Evolutionary conservation across 1,139 yeast species (phyloP).

Genomic region (Taphrina flavorubra): DNA sequence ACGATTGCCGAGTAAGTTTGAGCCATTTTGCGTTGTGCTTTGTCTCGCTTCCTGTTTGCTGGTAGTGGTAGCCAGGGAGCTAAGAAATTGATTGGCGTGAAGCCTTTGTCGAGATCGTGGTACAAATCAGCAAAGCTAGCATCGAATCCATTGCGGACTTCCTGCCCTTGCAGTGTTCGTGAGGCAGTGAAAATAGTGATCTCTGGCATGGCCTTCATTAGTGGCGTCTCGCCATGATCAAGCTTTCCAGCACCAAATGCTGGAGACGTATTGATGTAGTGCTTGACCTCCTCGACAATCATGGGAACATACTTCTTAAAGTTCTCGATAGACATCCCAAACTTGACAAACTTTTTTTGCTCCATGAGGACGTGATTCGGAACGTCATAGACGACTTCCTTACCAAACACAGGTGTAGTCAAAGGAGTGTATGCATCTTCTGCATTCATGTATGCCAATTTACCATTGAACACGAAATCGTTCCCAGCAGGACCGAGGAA

Average conservation of each 20-base stretch:
- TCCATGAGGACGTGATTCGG: slow-evolving; percentile 94
- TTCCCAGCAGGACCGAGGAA: slow-evolving; percentile 97
- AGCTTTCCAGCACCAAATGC: slow-evolving; percentile 54
- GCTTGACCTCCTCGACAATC: slow-evolving; percentile 75
- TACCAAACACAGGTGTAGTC: slow-evolving; percentile 96
- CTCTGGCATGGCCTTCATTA: slow-evolving; percentile 89
- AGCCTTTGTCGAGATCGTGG: slow-evolving; percentile 93
- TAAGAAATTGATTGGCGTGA: slow-evolving; percentile 93
- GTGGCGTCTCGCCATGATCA: slow-evolving; percentile 64
- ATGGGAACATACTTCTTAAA: slow-evolving; percentile 86
- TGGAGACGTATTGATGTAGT: slow-evolving; percentile 63
- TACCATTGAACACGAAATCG: slow-evolving; percentile 92
- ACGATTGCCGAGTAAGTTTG: slow-evolving; percentile 80
- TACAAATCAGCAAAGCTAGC: slow-evolving; percentile 83
- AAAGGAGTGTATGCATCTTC: slow-evolving; percentile 94
- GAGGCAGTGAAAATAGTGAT: slow-evolving; percentile 96
- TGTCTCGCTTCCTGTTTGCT: slow-evolving; percentile 79
- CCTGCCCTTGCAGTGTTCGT: slow-evolving; percentile 86
- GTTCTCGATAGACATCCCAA: slow-evolving; percentile 83
- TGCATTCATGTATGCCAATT: slow-evolving; percentile 86
- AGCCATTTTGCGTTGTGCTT: slow-evolving; percentile 82
- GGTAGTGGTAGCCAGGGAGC: slow-evolving; percentile 94
- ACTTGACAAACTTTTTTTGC: slow-evolving; percentile 94
- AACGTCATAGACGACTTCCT: slow-evolving; percentile 96
- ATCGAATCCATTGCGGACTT: slow-evolving; percentile 82